Base-by-base conservation (phyloP, 2,329 filamentous ascomycete species). In the Arthrobotrys musiformis region DNA sequence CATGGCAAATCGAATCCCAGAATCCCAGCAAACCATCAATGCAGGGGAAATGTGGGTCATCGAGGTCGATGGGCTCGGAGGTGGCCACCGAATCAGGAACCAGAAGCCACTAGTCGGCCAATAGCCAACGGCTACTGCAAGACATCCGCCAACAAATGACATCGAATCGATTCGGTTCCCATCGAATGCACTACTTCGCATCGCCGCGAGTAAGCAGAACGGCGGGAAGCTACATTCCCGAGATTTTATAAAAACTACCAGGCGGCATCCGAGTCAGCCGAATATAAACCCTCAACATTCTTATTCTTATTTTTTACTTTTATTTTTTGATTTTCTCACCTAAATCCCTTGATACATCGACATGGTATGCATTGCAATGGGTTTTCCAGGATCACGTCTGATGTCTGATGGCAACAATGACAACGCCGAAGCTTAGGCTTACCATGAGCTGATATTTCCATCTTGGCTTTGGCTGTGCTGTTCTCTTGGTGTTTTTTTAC, bases 11-110 rank as follows among this genome's bases (percentile, higher is more conserved):
- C 56, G 56, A 75, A 42, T 63, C 46, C 64, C 17, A 56, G 56
- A 35, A 66, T 50, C 72, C 72, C 60, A 69, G 72, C 64, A 66
- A 70, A 54, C 64, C 42, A 35, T 35, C 48, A 44, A 76, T 64
- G 72, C 72, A 76, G 64, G 72, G 64, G 64, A 75, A 75, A 75
- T 63, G 72, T 70, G 63, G 64, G 69, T 67, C 69, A 40, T 66
- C 60, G 61, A 73, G 69, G 37, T 67, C 61, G 54, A 46, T 73
- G 69, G 69, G 54, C 30, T 73, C 69, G 69, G 69, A 64, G 50
- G 50, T 66, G 50, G 58, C 60, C 72, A 70, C 64, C 72, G 64
- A 76, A 76, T 76, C 70, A 75, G 70, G 70, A 76, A 76, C 64
- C 61, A 73, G 69, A 54, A 70, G 61, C 17, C 48, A 48, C 50